Evolutionary conservation across 148 eudicot species (phyloP).

Genomic region (Amaranthus hypochondriacus): DNA sequence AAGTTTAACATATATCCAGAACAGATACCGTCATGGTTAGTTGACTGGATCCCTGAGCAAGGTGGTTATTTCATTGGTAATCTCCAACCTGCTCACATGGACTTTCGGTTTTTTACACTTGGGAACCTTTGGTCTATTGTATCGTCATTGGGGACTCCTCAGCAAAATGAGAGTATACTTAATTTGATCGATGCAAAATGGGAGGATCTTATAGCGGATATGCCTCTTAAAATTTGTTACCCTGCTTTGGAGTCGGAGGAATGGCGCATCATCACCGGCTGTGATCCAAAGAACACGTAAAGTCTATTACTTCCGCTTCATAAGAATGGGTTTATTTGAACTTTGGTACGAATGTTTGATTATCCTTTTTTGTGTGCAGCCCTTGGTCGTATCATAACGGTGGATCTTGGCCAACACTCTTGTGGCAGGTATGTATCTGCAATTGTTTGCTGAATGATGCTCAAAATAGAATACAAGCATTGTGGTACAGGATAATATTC

Average conservation of each 20-base stretch:
- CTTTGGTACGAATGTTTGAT: not conserved
- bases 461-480: not conserved
- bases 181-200: constrained; percentile 87
- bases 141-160: constrained; percentile 56
- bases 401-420: constrained; percentile 91
- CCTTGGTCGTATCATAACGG: constrained; percentile 99
- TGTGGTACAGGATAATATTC: not conserved
- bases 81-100: constrained; percentile 92
- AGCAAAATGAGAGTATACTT: constrained; percentile 66
- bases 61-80: constrained; percentile 86
- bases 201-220: constrained; percentile 69
- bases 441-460: not conserved
- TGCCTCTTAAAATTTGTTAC: constrained; percentile 93
- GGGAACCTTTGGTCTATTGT: constrained; percentile 81
- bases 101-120: constrained; percentile 76
- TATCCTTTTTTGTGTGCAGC: constrained; percentile 35
- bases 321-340: not conserved
- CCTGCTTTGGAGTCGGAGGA: constrained; percentile 84
- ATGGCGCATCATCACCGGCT: constrained; percentile 88
- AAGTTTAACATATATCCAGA: constrained; percentile 91
- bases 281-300: constrained; percentile 96
- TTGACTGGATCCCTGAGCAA: constrained; percentile 79
- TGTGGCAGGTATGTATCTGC: constrained; percentile 69
- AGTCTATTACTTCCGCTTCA: not conserved
- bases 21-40: constrained; percentile 87